Percentiles rank a stretch among this genome's conserved stretches.
phyloP scores from a whole-genome alignment of 768 basidiomycete species.

The Pholiota molesta region DNA sequence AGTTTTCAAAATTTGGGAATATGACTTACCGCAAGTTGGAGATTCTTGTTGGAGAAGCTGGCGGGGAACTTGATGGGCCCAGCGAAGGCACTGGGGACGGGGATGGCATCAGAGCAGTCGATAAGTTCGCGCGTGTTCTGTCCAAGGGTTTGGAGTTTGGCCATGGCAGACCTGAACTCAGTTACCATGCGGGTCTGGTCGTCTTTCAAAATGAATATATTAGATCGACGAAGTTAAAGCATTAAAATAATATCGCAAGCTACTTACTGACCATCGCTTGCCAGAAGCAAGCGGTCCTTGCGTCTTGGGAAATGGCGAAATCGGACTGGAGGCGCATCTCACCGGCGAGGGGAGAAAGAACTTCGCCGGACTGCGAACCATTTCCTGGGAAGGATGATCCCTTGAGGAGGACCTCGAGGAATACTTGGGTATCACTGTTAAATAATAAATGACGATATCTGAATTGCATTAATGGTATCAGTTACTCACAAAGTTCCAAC shows the following conservation, averaged over 20 bases:
- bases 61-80: slow-evolving; percentile 23
- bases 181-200: slow-evolving; percentile 25
- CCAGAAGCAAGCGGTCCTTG: slow-evolving; percentile 27
- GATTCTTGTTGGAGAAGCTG: slow-evolving; percentile 20
- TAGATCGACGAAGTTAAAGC: background rate
- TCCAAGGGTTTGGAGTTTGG: slow-evolving; percentile 34
- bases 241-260: background rate
- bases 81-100: slow-evolving; percentile 17
- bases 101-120: slow-evolving; percentile 38
- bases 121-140: slow-evolving; percentile 29
- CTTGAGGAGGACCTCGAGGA: slow-evolving; percentile 34
- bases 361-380: slow-evolving; percentile 30
- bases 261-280: slow-evolving; percentile 20
- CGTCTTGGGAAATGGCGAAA: slow-evolving; percentile 25
- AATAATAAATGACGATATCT: background rate
- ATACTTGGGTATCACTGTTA: slow-evolving; percentile 34
- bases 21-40: slow-evolving; percentile 18
- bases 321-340: slow-evolving; percentile 44
- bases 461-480: background rate
- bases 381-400: slow-evolving; percentile 19
- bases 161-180: slow-evolving; percentile 34
- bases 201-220: slow-evolving; percentile 2
- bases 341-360: slow-evolving; percentile 34
- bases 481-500: slow-evolving; percentile 25
- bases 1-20: background rate